Conservation (phyloP, 768 basidiomycete species). For the Mycena epipterygia region DNA sequence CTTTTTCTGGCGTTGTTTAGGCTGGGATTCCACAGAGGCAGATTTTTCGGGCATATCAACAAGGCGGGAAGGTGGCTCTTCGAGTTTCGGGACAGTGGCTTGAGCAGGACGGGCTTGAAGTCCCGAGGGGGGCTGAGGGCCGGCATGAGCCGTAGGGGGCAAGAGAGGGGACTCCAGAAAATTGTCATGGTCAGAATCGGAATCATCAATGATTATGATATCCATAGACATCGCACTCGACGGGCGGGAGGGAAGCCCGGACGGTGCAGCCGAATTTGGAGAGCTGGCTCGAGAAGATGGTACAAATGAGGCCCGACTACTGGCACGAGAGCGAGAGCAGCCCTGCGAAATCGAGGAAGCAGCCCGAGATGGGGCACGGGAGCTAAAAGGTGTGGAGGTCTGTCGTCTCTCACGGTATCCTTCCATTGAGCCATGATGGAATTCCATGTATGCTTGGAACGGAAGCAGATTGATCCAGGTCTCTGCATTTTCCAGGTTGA, state of each 20-base stretch:
- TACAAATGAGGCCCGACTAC: background rate
- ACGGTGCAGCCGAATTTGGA: too few species aligned
- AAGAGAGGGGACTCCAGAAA: background rate
- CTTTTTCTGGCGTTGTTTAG: background rate
- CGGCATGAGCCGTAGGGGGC: too few species aligned
- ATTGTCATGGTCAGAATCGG: background rate
- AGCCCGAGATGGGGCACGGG: constrained; percentile 4
- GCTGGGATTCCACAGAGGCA: background rate
- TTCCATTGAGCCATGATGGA: background rate
- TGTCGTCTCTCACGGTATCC: too few species aligned
- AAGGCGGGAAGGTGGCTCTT: background rate
- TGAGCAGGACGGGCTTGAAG: background rate
- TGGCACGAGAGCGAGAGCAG: background rate
- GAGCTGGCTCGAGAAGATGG: constrained; percentile 3
- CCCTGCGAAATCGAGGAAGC: background rate
- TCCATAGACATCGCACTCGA: constrained; percentile 11
- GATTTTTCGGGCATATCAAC: too few species aligned
- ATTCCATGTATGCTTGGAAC: constrained; percentile 3
- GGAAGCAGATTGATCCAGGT: constrained; percentile 2
- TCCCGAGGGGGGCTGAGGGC: too few species aligned
- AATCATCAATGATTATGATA: background rate
- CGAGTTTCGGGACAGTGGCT: background rate
- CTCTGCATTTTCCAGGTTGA: constrained; percentile 4
- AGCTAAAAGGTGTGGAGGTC: background rate
- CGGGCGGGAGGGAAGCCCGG: background rate